phyloP scores from a whole-genome alignment of 1,284 basidiomycete genomes.

The Leccinum pachyderme region DNA sequence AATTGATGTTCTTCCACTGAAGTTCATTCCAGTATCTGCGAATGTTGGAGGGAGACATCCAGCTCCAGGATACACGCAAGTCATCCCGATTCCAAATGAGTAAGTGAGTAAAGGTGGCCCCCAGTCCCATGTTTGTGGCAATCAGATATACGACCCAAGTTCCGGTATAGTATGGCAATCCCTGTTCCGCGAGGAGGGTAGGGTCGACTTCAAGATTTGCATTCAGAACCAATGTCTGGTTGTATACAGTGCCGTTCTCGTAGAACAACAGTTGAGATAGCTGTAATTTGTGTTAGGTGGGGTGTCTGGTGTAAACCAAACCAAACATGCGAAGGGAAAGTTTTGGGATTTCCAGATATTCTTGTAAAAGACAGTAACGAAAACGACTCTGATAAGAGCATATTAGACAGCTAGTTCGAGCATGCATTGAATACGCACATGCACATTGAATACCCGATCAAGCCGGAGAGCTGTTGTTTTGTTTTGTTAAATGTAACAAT shows the following conservation, averaged over 20 bases:
- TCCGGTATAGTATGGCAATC: slow-evolving; percentile 36
- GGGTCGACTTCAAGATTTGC: slow-evolving; percentile 48
- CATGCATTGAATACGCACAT: slow-evolving; percentile 32
- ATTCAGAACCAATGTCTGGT: slow-evolving; percentile 48
- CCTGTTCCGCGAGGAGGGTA: slow-evolving; percentile 41
- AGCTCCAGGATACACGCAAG: slow-evolving; percentile 42
- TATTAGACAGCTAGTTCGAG: slow-evolving; percentile 4
- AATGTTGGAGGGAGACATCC: slow-evolving; percentile 34
- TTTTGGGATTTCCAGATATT: slow-evolving; percentile 49
- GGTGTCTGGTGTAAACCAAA: background rate
- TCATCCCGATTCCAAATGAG: slow-evolving; percentile 51
- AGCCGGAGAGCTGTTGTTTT: slow-evolving; percentile 36
- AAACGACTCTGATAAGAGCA: slow-evolving; percentile 35
- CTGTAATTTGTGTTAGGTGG: slow-evolving; percentile 11
- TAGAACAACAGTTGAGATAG: slow-evolving; percentile 53
- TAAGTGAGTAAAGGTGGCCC: slow-evolving; percentile 51
- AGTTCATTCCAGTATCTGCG: slow-evolving; percentile 26
- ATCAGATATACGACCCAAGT: slow-evolving; percentile 42
- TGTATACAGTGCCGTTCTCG: slow-evolving; percentile 45
- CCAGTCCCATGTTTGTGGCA: slow-evolving; percentile 35
- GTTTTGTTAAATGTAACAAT: background rate
- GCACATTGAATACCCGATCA: slow-evolving; percentile 45
- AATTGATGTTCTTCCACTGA: slow-evolving; percentile 34
- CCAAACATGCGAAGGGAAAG: slow-evolving; percentile 46
- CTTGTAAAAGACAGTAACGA: slow-evolving; percentile 41